These are phyloP conservation scores for Orychophragmus violaceus DNA, from an alignment of 345 rosid genomes.

Conservation along the genomic window DNA sequence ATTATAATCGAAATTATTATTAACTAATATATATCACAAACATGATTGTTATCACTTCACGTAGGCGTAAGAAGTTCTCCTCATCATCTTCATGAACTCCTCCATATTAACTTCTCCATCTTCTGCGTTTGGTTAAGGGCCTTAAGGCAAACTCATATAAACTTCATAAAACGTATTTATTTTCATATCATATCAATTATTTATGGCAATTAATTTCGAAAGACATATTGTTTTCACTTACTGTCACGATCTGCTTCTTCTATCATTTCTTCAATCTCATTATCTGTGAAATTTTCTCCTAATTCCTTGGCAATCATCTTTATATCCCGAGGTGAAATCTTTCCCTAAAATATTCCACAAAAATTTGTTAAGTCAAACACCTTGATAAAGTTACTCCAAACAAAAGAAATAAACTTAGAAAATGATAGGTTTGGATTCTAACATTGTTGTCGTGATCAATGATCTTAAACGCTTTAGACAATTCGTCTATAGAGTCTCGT, in stretches of 20 bases:
- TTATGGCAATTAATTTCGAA: too few species aligned
- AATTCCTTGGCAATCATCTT: constrained; percentile 62
- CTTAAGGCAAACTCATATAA: not conserved
- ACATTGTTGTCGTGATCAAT: constrained; percentile 87
- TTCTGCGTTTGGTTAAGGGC: constrained; percentile 38
- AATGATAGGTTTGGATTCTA: not conserved
- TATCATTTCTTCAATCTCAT: constrained; percentile 72
- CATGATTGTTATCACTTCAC: constrained; percentile 7
- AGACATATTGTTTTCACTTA: constrained; percentile 37
- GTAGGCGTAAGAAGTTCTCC: constrained; percentile 45
- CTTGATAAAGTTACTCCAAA: not conserved
- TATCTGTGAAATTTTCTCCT: constrained; percentile 64
- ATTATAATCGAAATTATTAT: not conserved
- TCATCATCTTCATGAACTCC: constrained; percentile 74
- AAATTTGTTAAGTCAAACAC: not conserved
- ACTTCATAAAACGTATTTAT: too few species aligned
- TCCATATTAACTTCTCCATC: constrained; percentile 66
- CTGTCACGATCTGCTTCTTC: constrained; percentile 79
- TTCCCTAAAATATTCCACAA: constrained; percentile 43
- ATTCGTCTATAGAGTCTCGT: constrained; percentile 75
- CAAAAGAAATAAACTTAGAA: not conserved
- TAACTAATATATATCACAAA: not conserved
- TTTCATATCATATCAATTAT: too few species aligned
- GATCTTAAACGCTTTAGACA: constrained; percentile 61
- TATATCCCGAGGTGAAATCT: constrained; percentile 62